Base-by-base conservation (phyloP, 2,329 filamentous ascomycete species). In the Stachybotrys elegans region DNA sequence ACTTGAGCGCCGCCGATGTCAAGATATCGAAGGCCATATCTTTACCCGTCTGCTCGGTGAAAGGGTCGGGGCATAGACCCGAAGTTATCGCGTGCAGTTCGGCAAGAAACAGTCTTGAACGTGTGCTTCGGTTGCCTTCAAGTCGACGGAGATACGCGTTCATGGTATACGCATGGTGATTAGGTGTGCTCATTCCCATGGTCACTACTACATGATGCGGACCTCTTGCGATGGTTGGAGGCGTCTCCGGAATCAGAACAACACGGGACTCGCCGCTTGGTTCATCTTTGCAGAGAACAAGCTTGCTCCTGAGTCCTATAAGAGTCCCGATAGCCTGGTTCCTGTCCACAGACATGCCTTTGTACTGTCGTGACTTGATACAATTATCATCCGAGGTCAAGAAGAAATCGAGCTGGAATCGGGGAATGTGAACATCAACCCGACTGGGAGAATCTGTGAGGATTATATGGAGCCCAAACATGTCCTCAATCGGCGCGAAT, bases 281-380 rank as follows among this genome's bases (percentile, higher is more conserved):
- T 17, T 45, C 21, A 11, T 61, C 49, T 2, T 51, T 37, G 2
- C 43, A 45, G 3, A 83, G 55, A 2, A 81, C 60, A 1, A 83
- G 61, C 46, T 71, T 76, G 52, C 62, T 74, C 2, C 51, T 22
- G 1, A 82, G 60, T 0, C 79, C 78, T 23, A 71, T 51, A 5
- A 81, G 57, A 0, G 74, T 70, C 0, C 65, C 71, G 2, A 79
- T 53, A 2, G 55, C 52, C 49, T 80, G 78, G 11, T 65, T 22
- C 0, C 47, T 13, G 48, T 79, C 74, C 3, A 83, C 51, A 0
- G 53, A 48, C 68, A 78, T 76, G 2, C 70, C 73, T 0, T 66
- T 63, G 45, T 73, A 76, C 44, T 81, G 69, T 6, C 65, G 67
- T 1, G 72, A 80, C n/a, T 52, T 43, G 3, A 81, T 47, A 0